Percentiles rank a stretch among this genome's conserved stretches.
phyloP scores from a whole-genome alignment of 306 rosid genomes.

The Lathyrus oleraceus region DNA sequence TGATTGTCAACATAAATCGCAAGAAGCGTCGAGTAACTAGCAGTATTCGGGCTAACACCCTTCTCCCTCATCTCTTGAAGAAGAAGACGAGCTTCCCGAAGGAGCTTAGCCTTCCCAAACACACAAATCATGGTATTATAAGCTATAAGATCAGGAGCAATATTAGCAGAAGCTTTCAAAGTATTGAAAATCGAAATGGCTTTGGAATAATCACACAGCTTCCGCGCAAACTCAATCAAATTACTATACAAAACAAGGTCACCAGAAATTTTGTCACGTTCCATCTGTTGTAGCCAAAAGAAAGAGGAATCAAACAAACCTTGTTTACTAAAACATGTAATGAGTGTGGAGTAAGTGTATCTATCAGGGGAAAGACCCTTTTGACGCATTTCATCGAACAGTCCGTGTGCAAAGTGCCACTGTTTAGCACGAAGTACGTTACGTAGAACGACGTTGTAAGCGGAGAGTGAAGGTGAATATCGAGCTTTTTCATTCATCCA shows the following conservation, averaged over 20 bases:
- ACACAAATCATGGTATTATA: conserved; percentile 86
- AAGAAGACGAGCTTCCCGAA: conserved; percentile 74
- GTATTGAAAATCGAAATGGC: conserved; percentile 75
- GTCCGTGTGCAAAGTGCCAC: conserved; percentile 80
- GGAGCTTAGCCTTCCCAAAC: conserved; percentile 85
- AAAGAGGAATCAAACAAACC: conserved; percentile 86
- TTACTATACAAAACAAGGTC: conserved; percentile 86
- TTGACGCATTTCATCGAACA: conserved; percentile 94
- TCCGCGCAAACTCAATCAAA: conserved; percentile 84
- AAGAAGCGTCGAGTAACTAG: conserved; percentile 76
- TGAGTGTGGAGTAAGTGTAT: conserved; percentile 87
- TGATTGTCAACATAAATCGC: conserved; percentile 69
- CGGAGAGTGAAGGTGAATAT: conserved; percentile 73
- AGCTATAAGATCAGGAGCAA: conserved; percentile 75
- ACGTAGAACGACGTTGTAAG: conserved; percentile 80
- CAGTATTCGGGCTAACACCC: conserved; percentile 64
- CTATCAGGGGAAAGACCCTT: conserved; percentile 82
- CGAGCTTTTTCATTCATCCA: conserved; percentile 84
- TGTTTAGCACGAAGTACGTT: conserved; percentile 85
- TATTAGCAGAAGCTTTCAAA: conserved; percentile 52
- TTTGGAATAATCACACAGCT: conserved; percentile 76
- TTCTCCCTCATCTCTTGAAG: conserved; percentile 72
- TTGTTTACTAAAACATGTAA: conserved; percentile 74
- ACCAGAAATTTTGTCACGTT: conserved; percentile 75
- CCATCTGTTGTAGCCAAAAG: conserved; percentile 91